Percentiles rank a stretch among this genome's conserved stretches.
Conservation (phyloP, 768 basidiomycete genomes). For the Termitomyces sp. region DNA sequence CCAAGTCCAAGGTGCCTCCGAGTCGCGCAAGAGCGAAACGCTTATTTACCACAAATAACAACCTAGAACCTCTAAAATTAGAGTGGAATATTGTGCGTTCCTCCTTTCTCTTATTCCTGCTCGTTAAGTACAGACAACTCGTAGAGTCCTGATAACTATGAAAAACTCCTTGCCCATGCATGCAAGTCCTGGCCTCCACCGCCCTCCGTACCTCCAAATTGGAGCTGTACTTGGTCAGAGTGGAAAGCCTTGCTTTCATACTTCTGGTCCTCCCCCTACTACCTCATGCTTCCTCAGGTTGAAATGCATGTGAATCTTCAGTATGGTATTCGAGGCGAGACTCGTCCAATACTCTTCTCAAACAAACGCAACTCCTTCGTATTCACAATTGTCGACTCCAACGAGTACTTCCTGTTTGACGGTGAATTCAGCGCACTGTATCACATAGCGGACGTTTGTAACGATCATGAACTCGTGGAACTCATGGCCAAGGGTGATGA, state of each 20-base stretch:
- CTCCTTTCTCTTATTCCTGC: not conserved
- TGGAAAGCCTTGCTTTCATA: constrained; percentile 31
- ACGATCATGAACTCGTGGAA: constrained; percentile 18
- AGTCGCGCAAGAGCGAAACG: not conserved
- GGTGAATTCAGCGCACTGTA: constrained; percentile 7
- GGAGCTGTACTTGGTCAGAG: constrained; percentile 29
- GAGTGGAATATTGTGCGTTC: constrained; percentile 5
- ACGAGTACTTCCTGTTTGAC: constrained; percentile 21
- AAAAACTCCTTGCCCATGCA: constrained; percentile 20
- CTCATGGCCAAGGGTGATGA: constrained; percentile 16
- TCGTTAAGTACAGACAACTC: not conserved
- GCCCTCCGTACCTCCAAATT: constrained; percentile 24
- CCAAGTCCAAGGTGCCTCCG: not conserved
- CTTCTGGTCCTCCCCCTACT: constrained; percentile 34
- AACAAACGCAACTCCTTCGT: constrained; percentile 20
- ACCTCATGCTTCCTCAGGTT: constrained; percentile 35
- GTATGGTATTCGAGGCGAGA: constrained; percentile 29
- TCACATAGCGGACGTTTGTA: constrained; percentile 14
- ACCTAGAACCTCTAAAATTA: not conserved
- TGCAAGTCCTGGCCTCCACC: constrained; percentile 26
- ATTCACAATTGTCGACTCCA: constrained; percentile 23
- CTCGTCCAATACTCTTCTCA: constrained; percentile 32
- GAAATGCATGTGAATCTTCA: constrained; percentile 34
- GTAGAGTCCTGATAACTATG: constrained; percentile 5
- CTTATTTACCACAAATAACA: not conserved